A percentile compares a stretch with the other conserved stretches of the same genome.
Conservation (phyloP, 1,139 yeast species). For the Blastobotrys buckinghamii region DNA sequence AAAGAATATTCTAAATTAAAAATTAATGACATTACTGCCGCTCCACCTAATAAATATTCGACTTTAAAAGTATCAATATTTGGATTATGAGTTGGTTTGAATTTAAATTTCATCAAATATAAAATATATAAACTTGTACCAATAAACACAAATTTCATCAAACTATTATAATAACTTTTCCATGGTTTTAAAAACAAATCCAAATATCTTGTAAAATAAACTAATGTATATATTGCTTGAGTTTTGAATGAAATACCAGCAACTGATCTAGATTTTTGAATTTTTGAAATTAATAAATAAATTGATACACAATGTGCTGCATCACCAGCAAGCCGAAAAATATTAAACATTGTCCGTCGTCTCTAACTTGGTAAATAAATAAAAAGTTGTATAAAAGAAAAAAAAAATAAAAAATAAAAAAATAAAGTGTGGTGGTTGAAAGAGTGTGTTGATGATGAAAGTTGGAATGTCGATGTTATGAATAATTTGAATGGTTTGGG, state of each 20-base stretch:
- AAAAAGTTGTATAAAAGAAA: no score
- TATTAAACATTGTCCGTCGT: constrained; percentile 27
- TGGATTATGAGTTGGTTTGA: constrained; percentile 46
- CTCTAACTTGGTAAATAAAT: no score
- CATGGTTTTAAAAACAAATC: constrained; percentile 51
- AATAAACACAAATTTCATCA: constrained; percentile 78
- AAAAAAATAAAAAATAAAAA: no score
- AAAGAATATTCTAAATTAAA: constrained; percentile 61
- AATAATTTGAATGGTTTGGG: no score
- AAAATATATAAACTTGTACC: constrained; percentile 70
- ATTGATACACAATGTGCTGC: constrained; percentile 78
- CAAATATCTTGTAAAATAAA: constrained; percentile 73
- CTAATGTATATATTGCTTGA: constrained; percentile 71
- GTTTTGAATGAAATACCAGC: constrained; percentile 88
- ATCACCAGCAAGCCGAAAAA: constrained; percentile 45
- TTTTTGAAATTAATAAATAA: constrained; percentile 65
- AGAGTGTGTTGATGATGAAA: no score
- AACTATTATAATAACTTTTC: constrained; percentile 62
- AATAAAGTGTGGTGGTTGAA: no score
- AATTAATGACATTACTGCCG: constrained; percentile 53
- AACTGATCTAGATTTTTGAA: constrained; percentile 58
- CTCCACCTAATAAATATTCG: constrained; percentile 61
- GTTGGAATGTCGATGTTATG: neutral
- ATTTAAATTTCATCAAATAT: constrained; percentile 60
- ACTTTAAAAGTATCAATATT: constrained; percentile 75